Base-by-base conservation (phyloP, 2,329 filamentous ascomycete genomes). In the Cercospora zeae-maydis region DNA sequence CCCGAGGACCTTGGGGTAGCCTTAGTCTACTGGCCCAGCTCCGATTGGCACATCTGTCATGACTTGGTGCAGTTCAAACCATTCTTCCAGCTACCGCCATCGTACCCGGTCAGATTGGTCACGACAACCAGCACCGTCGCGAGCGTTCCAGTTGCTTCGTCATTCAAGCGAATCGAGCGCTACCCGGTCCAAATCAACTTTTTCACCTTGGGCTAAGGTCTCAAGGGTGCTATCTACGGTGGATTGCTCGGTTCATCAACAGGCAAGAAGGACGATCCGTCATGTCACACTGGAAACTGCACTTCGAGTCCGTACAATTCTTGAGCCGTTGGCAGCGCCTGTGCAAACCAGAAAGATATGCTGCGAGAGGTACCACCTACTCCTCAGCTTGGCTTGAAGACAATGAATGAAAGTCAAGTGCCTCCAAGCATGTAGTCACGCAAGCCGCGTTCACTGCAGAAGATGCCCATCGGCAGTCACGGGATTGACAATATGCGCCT, bases 271-370 rank as follows among this genome's bases (percentile, higher is more conserved):
- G 13, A 53, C 11, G 39, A n/a, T 4, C 61, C 63, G 1, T 45
- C 11, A 6, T 69, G 65, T 55, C 5, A 65, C 16, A 66, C 65
- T 4, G 65, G 67, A 10, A 66, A 69, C 11, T 69, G 67, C 51
- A 67, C 62, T 4, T 69, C 54, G 59, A 54, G 63, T 6, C 34
- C 58, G 1, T 67, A 64, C 42, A 55, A 33, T 0, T 60, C 67
- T n/a, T 36, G 66, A 8, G 65, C 59, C 21, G 45, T 69, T 5
- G 67, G 67, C 57, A 66, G 62, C 31, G 51, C 62, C 10, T 69
- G 67, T 24, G 33, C 21, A 16, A 62, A 66, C 13, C 27, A 64
- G 8, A 63, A 56, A 30, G 16, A 58, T 13, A 53, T 31, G 14
- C 8, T 59, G 14, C 42, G 42, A 27, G 42, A 47, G 21, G 8